A percentile compares a stretch with the other conserved stretches of the same genome.
phyloP scores from a whole-genome alignment of 1,139 yeast genomes.

The Kodamaea anthophila region DNA sequence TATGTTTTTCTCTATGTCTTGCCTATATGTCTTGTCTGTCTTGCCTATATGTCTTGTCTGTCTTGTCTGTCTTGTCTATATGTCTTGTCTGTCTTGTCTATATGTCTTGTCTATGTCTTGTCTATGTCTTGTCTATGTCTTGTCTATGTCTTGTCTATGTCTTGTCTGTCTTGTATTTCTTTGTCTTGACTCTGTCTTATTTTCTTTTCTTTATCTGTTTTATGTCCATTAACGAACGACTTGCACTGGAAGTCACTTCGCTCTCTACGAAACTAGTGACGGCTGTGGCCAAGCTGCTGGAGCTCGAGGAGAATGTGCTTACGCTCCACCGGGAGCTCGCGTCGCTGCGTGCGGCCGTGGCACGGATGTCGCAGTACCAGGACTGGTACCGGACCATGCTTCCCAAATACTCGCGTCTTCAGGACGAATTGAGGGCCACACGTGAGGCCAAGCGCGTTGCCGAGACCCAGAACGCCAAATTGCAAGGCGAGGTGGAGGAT shows the following conservation, averaged over 20 bases:
- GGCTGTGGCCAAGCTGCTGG: conserved; percentile 54
- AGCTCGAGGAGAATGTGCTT: conserved; percentile 39
- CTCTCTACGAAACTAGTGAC: conserved; percentile 57
- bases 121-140: no score
- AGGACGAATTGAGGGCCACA: conserved; percentile 26
- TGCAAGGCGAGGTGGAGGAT: conserved; percentile 72
- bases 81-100: no score
- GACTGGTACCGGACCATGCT: conserved; percentile 24
- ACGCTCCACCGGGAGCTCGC: conserved; percentile 29
- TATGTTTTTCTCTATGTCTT: no score
- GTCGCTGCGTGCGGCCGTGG: conserved; percentile 17
- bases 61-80: no score
- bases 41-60: no score
- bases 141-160: no score
- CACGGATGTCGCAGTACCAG: conserved; percentile 21
- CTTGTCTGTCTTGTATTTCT: no score
- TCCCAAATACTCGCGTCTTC: conserved; percentile 25
- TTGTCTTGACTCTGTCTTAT: no score
- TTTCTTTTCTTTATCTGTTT: background rate
- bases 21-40: no score
- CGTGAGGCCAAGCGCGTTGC: conserved; percentile 38
- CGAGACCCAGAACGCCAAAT: conserved; percentile 50
- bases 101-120: no score
- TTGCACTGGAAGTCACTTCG: conserved; percentile 50
- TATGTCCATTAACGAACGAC: conserved; percentile 23